phyloP scores from a whole-genome alignment of 345 rosid genomes.

The Clarkia xantiana region DNA sequence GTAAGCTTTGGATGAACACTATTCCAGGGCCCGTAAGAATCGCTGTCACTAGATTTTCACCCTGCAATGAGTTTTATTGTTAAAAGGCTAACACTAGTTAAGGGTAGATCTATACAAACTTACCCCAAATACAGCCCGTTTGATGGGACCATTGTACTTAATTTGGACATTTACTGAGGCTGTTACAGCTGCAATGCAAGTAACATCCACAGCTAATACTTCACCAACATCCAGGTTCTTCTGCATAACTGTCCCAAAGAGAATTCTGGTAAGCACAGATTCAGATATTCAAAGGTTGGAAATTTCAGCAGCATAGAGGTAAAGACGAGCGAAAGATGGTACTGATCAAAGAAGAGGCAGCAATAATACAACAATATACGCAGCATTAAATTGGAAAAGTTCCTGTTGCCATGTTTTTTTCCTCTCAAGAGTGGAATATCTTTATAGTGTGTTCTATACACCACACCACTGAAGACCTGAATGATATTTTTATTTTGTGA shows the following conservation, averaged over 20 bases:
- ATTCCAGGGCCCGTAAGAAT: conserved; percentile 91
- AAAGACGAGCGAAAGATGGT: background rate
- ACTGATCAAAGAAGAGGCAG: too few species aligned
- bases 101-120: conserved; percentile 2
- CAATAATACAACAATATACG: too few species aligned
- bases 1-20: conserved; percentile 92
- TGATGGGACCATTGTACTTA: conserved; percentile 68
- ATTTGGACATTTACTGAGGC: conserved; percentile 62
- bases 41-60: conserved; percentile 78
- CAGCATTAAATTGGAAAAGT: too few species aligned
- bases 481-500: too few species aligned
- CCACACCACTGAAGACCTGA: too few species aligned
- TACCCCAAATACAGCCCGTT: conserved; percentile 89
- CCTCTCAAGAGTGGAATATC: too few species aligned
- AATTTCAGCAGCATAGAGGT: background rate
- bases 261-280: background rate
- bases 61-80: conserved; percentile 23
- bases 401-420: too few species aligned
- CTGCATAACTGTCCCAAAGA: conserved; percentile 60
- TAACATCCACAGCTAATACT: conserved; percentile 63
- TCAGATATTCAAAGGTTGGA: background rate
- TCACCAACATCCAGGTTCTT: conserved; percentile 90
- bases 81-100: background rate
- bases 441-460: too few species aligned
- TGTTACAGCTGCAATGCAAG: conserved; percentile 79